Base-by-base conservation (phyloP, 164 flowering plant species). In the Dillenia turbinata region DNA sequence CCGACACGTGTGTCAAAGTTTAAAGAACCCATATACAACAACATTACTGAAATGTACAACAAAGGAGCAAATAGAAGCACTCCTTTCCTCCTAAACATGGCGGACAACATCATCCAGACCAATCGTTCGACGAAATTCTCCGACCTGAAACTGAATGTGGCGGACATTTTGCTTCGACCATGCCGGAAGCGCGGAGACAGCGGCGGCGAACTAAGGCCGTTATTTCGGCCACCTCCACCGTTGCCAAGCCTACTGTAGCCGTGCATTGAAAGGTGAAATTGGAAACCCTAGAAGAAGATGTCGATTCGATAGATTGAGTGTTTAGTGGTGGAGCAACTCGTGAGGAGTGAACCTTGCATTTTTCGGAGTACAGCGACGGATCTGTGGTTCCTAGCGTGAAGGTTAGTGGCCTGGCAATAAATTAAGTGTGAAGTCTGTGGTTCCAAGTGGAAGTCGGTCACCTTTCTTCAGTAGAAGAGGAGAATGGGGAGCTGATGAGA, bases 41-140 rank as follows among this genome's bases (percentile, higher is more conserved):
- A 54, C 85, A 84, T 84, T 14, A 76, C 85, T 15, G 79, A 69
- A 47, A 85, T 75, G 59, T 86, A 86, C 58, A 86, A 19, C 46
- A 86, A 61, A 17, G 92, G 92, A 15, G 84, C 88, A 51, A 86
- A 78, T 7, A 86, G 66, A 33, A 84, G 74, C 54, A 86, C 59
- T 11, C 88, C 87, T 47, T 82, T 80, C 51, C 96, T 60, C 70
- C 79, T 67, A 22, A 83, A 68, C 17, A 87, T 85, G n/a, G 68
- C 75, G 9, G 89, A 76, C 0, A 92, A 54, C 0, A 86, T 1
- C n/a, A 79, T 6, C 64, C 77, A 81, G 43, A 82, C 70, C 49
- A 84, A 8, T 33, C 80, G 77, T 72, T 85, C 85, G 16, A 66
- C 53, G 5, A 72, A 53, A 9, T 69, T 62, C n/a, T 73, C 66